A percentile compares a stretch with the other conserved stretches of the same genome.
phyloP scores from a whole-genome alignment of 2,329 filamentous ascomycete genomes.

The Cercospora canescens region DNA sequence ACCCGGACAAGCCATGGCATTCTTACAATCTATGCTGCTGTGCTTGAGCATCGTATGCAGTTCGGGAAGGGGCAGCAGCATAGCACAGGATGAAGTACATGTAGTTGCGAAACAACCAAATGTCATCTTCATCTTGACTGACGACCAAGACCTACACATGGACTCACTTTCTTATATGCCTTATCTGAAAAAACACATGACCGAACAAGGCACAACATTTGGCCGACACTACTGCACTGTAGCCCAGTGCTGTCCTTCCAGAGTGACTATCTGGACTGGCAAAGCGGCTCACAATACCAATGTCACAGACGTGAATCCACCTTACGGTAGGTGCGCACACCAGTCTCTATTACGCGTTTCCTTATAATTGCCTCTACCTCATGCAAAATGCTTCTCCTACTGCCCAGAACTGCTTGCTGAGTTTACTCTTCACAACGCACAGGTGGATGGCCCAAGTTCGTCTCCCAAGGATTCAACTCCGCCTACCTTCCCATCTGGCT shows the following conservation, averaged over 20 bases:
- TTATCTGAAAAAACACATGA: slow-evolving; percentile 56
- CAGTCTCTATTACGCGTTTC: not conserved
- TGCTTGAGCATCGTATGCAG: not conserved
- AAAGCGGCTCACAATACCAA: slow-evolving; percentile 70
- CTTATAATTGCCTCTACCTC: not conserved
- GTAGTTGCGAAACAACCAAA: slow-evolving; percentile 49
- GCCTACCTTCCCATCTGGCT: slow-evolving; percentile 71
- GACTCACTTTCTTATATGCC: slow-evolving; percentile 64
- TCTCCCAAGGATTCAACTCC: slow-evolving; percentile 64
- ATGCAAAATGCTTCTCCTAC: no score
- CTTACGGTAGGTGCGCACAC: slow-evolving; percentile 47
- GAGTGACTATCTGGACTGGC: slow-evolving; percentile 66
- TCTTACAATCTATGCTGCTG: not conserved
- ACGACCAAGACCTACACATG: slow-evolving; percentile 66
- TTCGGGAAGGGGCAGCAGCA: not conserved
- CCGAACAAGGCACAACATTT: slow-evolving; percentile 60
- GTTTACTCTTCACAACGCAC: not conserved
- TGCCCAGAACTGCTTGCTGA: not conserved
- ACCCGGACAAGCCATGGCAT: not conserved
- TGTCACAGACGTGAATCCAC: slow-evolving; percentile 60
- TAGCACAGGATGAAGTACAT: not conserved
- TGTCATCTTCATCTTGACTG: slow-evolving; percentile 67
- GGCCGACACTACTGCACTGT: slow-evolving; percentile 66
- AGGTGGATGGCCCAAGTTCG: slow-evolving; percentile 66
- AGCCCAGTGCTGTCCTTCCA: slow-evolving; percentile 66